These are phyloP conservation scores for Penicillium palitans DNA, from an alignment of 2,329 filamentous ascomycete species.

Conservation along the genomic window DNA sequence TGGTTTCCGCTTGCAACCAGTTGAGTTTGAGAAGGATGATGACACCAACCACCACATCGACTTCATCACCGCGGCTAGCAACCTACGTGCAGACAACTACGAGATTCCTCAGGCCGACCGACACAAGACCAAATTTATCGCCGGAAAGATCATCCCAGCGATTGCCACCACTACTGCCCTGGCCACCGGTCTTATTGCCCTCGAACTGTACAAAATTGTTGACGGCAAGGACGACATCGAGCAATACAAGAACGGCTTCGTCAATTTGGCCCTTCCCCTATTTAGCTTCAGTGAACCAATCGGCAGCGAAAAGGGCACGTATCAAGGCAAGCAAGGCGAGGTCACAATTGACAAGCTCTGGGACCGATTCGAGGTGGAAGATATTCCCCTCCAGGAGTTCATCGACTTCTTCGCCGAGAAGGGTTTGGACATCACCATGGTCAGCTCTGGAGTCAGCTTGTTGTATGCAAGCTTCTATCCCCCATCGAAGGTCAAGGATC, in stretches of 20 bases:
- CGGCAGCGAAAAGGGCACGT: conserved; percentile 86
- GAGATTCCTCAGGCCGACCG: conserved; percentile 89
- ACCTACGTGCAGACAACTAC: conserved; percentile 96
- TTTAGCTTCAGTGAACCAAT: conserved; percentile 98
- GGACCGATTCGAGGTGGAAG: conserved; percentile 90
- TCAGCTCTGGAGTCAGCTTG: conserved; percentile 95
- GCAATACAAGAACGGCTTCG: conserved; percentile 98
- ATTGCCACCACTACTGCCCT: conserved; percentile 97
- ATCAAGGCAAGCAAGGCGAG: conserved; percentile 72
- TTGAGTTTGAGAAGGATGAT: conserved; percentile 98
- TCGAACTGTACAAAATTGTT: conserved; percentile 95
- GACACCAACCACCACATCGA: conserved; percentile 98
- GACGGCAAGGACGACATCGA: conserved; percentile 96
- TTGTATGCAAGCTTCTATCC: conserved; percentile 94
- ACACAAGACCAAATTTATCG: conserved; percentile 99
- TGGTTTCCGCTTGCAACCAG: conserved; percentile 84
- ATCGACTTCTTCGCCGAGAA: conserved; percentile 76
- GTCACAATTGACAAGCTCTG: conserved; percentile 93
- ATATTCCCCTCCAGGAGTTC: conserved; percentile 83
- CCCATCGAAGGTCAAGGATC: conserved; percentile 77
- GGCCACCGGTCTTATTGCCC: conserved; percentile 86
- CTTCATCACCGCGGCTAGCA: conserved; percentile 97
- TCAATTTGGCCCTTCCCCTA: conserved; percentile 94
- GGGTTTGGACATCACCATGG: conserved; percentile 83
- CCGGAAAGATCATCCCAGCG: conserved; percentile 97